Evolutionary conservation across 2,329 filamentous ascomycete species (phyloP), one percentile per base, ranked within the genome.

Genomic region (Davidsoniella neocaledoniae): DNA sequence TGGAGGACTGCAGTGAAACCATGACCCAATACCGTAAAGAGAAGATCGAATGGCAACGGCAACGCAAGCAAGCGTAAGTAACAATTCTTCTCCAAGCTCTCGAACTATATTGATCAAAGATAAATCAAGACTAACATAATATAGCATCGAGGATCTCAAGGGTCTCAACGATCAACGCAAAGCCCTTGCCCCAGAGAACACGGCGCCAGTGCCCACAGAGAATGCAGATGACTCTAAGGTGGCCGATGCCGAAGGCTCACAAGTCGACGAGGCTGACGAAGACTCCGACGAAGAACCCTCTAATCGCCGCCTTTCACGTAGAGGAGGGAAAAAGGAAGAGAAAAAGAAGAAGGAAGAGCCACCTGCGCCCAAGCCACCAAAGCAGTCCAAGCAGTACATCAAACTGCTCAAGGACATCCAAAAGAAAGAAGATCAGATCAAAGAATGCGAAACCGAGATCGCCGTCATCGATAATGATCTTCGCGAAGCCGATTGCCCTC

Each of bases 1-100:
- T 98, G 71, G 86, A 94, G 57, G 82, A 90, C 55, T 94, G 88
- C 65, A 86, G 83, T 55, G 85, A 90, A 60, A 84, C 86, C 49
- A 95, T 96, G 88, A 98, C 91, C 1, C 78, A 80, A 49, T 86
- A 93, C 60, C 81, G 91, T 46, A 98, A 98, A 64, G 84, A 93
- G 61, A 95, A 94, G 68, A 94, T 95, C 54, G 86, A 94, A 56
- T 83, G 79, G 65, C 90, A 96, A 65, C 77, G 87, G 56, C 77
- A 83, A 57, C 79, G 83, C 55, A 80, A 80, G 57, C 71, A 75
- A 63, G 68, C 70, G 75, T 80, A 68, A 64, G 76, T 33, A 33
- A 10, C 29, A 9, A 33, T 33, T 4, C 29, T 12, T 72, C 39
- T 72, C 39, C 10, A 43, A 38, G n/a, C n/a, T 33, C 29, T 12